Percentiles rank a stretch among this genome's conserved stretches.
These are phyloP conservation scores for Leccinum barrowsii DNA, from an alignment of 768 basidiomycete species.

Conservation along the genomic window DNA sequence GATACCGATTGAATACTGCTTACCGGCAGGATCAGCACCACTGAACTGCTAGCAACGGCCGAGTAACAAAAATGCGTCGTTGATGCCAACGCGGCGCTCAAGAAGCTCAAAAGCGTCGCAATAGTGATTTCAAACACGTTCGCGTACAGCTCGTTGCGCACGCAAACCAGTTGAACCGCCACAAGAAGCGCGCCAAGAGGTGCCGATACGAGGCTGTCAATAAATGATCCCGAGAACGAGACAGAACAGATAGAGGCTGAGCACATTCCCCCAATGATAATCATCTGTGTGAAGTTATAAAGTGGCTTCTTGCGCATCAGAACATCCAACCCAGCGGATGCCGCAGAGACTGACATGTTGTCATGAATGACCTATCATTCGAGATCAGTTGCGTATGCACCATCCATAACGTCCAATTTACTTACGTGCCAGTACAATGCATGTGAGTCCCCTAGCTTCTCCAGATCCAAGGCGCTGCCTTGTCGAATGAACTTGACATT, in stretches of 20 bases:
- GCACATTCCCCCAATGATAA: slow-evolving; percentile 75
- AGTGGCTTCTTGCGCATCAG: slow-evolving; percentile 61
- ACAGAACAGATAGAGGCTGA: slow-evolving; percentile 71
- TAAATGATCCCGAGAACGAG: slow-evolving; percentile 71
- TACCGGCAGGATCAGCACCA: slow-evolving; percentile 79
- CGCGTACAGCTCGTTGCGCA: slow-evolving; percentile 72
- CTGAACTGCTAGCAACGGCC: slow-evolving; percentile 70
- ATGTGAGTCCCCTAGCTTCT: slow-evolving; percentile 70
- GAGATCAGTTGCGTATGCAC: slow-evolving; percentile 1
- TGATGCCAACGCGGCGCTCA: slow-evolving; percentile 69
- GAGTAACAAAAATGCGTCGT: slow-evolving; percentile 76
- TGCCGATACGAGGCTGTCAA: slow-evolving; percentile 67
- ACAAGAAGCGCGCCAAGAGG: slow-evolving; percentile 78
- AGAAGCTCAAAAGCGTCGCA: slow-evolving; percentile 74
- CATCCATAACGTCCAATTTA: not conserved
- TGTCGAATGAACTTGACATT: slow-evolving; percentile 79
- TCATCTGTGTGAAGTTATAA: slow-evolving; percentile 57
- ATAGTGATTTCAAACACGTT: slow-evolving; percentile 84
- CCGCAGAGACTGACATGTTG: slow-evolving; percentile 68
- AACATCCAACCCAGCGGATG: slow-evolving; percentile 62
- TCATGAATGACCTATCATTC: slow-evolving; percentile 73
- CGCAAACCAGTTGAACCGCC: slow-evolving; percentile 65
- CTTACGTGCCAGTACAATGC: slow-evolving; percentile 70
- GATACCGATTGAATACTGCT: slow-evolving; percentile 16
- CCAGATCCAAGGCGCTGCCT: slow-evolving; percentile 66